Conservation (phyloP, 108 stramenopile genomes). For the Parietichytrium sp. region DNA sequence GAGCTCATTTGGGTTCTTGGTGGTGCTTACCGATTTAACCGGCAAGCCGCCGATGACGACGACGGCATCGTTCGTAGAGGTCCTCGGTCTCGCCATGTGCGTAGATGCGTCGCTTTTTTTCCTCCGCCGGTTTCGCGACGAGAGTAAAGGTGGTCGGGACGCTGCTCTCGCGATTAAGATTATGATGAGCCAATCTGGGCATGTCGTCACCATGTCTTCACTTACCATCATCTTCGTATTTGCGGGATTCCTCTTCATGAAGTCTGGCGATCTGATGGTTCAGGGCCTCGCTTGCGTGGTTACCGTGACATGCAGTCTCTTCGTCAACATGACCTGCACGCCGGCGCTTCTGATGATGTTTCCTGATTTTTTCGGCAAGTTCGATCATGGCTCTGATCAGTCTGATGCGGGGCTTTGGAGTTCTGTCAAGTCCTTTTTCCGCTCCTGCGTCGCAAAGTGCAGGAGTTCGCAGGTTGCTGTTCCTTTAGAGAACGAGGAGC, state of each 20-base stretch:
- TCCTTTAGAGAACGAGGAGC: too few species aligned
- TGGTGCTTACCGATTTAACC: neutral
- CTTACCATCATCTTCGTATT: constrained; percentile 28
- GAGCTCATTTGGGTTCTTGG: constrained; percentile 1
- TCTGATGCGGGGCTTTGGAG: neutral
- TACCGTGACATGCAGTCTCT: neutral
- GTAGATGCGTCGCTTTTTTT: neutral
- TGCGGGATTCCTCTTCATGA: constrained; percentile 36
- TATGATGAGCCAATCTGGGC: constrained; percentile 8
- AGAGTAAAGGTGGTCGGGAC: neutral
- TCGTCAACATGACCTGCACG: constrained; percentile 33
- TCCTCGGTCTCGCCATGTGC: constrained; percentile 34
- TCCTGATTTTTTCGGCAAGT: neutral
- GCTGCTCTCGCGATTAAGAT: neutral
- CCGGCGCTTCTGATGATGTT: neutral
- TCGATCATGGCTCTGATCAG: neutral
- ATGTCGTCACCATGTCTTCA: constrained; percentile 31
- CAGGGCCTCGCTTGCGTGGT: constrained; percentile 16
- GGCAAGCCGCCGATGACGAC: constrained; percentile 9
- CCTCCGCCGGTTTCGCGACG: constrained; percentile 12
- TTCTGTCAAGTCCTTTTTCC: neutral
- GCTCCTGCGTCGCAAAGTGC: neutral
- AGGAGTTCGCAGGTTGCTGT: neutral
- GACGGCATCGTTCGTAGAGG: constrained; percentile 22
- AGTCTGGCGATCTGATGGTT: constrained; percentile 1